A percentile compares a stretch with the other conserved stretches of the same genome.
phyloP scores from a whole-genome alignment of 768 basidiomycete species.

The Agaricus sinodeliciosus region DNA sequence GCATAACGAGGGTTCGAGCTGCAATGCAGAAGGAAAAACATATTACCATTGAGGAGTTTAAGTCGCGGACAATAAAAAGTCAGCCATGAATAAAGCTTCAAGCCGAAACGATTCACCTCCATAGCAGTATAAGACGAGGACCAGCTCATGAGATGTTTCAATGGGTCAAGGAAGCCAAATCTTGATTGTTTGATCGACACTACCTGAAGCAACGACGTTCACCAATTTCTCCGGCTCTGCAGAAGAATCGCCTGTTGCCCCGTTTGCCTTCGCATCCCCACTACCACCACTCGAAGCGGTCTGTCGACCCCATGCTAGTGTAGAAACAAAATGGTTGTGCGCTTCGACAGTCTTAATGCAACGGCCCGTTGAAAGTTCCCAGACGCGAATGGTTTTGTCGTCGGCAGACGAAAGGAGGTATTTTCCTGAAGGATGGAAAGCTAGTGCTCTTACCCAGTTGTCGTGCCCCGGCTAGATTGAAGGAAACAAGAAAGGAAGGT shows the following conservation, averaged over 20 bases:
- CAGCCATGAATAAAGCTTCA: neutral
- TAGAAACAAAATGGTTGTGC: constrained; percentile 78
- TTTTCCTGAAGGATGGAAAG: constrained; percentile 89
- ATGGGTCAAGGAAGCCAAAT: constrained; percentile 50
- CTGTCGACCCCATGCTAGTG: constrained; percentile 74
- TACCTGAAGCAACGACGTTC: constrained; percentile 64
- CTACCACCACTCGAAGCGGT: constrained; percentile 29
- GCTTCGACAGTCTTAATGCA: constrained; percentile 86
- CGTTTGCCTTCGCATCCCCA: constrained; percentile 26
- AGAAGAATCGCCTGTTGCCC: constrained; percentile 23
- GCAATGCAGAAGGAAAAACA: neutral
- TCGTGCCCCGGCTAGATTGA: constrained; percentile 62
- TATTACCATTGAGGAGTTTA: no score
- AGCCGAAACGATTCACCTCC: neutral
- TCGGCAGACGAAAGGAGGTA: constrained; percentile 87
- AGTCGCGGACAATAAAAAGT: neutral
- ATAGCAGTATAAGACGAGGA: neutral
- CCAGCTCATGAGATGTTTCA: neutral
- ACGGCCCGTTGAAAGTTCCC: constrained; percentile 82
- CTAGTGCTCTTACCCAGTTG: constrained; percentile 84
- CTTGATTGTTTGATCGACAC: constrained; percentile 63
- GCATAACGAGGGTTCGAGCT: constrained; percentile 5
- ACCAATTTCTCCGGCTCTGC: constrained; percentile 52
- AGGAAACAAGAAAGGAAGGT: constrained; percentile 3
- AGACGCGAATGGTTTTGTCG: constrained; percentile 86